Evolutionary conservation across 1,284 basidiomycete species (phyloP).

Genomic region (Leucocoprinus gongylophorus): DNA sequence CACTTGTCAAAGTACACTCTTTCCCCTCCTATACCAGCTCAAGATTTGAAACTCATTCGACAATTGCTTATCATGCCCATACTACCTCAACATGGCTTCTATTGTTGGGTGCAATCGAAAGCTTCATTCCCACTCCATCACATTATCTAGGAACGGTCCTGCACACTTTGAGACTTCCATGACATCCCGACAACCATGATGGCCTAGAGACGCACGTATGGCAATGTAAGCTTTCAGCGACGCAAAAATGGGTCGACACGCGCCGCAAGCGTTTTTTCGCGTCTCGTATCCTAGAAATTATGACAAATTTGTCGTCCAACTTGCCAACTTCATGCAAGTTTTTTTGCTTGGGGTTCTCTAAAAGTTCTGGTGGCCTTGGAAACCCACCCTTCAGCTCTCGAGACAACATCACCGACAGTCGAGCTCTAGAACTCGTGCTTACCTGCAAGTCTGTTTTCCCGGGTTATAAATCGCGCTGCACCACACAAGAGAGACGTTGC

Average conservation of each 20-base stretch:
- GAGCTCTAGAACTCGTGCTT: neutral
- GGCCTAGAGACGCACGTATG: neutral
- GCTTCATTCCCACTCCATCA: neutral
- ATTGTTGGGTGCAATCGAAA: neutral
- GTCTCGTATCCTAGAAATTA: conserved; percentile 2
- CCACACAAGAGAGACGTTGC: neutral
- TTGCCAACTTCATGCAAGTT: neutral
- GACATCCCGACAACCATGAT: neutral
- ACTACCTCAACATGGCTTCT: no score
- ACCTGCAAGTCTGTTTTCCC: neutral
- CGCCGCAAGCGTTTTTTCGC: neutral
- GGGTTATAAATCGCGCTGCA: neutral
- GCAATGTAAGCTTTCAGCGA: neutral
- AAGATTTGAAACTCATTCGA: neutral
- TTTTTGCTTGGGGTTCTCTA: neutral
- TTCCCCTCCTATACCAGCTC: neutral
- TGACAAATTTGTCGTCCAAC: neutral
- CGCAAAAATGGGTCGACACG: neutral
- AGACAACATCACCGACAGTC: neutral
- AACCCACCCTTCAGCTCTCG: neutral
- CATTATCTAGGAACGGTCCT: neutral
- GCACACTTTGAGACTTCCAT: neutral
- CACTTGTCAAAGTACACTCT: neutral
- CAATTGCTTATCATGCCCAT: neutral
- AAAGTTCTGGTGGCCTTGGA: conserved; percentile 7